phyloP scores from a whole-genome alignment of 2,329 filamentous ascomycete genomes.

The Pseudogymnoascus verrucosus region DNA sequence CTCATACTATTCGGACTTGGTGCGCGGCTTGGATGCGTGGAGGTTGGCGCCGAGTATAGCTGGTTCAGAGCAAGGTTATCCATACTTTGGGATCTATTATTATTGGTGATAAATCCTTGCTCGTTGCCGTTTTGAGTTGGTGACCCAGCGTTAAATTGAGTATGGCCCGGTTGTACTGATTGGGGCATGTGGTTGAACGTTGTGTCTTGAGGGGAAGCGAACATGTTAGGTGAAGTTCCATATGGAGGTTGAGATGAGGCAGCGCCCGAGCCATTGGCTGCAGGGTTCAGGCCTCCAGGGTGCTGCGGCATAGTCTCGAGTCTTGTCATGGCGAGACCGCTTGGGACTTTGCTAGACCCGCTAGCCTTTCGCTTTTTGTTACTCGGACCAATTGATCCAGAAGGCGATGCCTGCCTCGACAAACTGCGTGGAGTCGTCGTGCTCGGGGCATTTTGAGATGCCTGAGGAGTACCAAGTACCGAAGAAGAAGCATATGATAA shows the following conservation, averaged over 20 bases:
- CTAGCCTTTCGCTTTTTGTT: conserved; percentile 80
- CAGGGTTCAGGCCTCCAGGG: conserved; percentile 5
- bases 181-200: conserved; percentile 18
- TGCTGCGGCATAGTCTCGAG: conserved; percentile 46
- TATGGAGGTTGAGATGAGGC: conserved; percentile 37
- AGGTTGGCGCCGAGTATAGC: conserved; percentile 64
- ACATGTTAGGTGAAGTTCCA: conserved; percentile 46
- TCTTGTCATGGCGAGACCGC: conserved; percentile 72
- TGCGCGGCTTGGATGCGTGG: conserved; percentile 68
- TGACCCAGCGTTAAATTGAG: conserved; percentile 49
- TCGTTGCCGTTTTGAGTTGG: conserved; percentile 60
- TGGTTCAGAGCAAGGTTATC: conserved; percentile 57
- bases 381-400: conserved; percentile 52
- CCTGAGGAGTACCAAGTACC: conserved; percentile 26
- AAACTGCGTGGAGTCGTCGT: conserved; percentile 52
- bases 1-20: conserved; percentile 57
- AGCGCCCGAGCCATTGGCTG: conserved; percentile 30
- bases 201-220: conserved; percentile 33
- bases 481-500: conserved; percentile 19
- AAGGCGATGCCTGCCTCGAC: conserved; percentile 68
- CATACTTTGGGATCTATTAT: conserved; percentile 53
- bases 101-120: conserved; percentile 45
- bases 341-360: conserved; percentile 59
- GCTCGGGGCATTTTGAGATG: conserved; percentile 29
- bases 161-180: conserved; percentile 21